Conservation (phyloP, 2,329 filamentous ascomycete species). For the Colletotrichum noveboracense region DNA sequence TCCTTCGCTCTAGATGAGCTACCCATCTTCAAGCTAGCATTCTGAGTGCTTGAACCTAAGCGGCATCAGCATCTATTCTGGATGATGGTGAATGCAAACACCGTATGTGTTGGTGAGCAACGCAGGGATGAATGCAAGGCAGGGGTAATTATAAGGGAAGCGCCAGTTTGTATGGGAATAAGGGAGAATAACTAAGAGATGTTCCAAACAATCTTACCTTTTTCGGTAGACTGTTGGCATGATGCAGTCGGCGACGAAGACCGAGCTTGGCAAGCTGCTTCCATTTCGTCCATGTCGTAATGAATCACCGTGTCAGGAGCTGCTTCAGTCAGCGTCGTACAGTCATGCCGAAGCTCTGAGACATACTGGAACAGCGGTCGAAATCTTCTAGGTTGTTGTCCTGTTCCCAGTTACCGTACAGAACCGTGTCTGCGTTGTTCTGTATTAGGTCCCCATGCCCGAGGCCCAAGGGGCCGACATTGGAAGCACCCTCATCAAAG, state of each 20-base stretch:
- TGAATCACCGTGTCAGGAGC: conserved; percentile 12
- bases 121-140: background rate
- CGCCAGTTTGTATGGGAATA: background rate
- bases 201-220: background rate
- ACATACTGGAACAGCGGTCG: conserved; percentile 8
- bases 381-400: conserved; percentile 16
- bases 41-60: background rate
- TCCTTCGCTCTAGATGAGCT: background rate
- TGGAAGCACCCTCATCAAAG: background rate
- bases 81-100: background rate
- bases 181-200: background rate
- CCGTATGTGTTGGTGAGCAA: background rate
- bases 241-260: background rate
- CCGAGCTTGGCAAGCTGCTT: background rate
- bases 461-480: background rate
- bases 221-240: background rate
- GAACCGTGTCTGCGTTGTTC: conserved; percentile 5
- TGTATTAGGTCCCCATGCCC: background rate
- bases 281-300: background rate
- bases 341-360: background rate
- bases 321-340: background rate
- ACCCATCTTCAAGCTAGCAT: background rate
- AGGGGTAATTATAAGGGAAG: background rate
- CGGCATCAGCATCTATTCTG: background rate
- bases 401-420: conserved; percentile 19